Conservation (phyloP, 2,329 filamentous ascomycete genomes). For the Hypocrella siamensis region DNA sequence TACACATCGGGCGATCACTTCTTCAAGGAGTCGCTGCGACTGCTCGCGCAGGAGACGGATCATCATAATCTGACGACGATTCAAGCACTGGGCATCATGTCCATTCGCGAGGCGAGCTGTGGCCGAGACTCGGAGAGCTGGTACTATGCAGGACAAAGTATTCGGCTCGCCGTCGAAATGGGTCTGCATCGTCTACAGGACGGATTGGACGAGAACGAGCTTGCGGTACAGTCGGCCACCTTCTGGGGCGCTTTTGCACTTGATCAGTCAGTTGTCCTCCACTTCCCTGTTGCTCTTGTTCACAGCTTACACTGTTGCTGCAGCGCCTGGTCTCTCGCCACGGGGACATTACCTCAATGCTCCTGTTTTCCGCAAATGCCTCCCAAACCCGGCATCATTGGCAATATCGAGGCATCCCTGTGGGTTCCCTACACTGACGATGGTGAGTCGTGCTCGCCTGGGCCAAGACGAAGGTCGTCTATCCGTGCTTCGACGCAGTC, state of each 20-base stretch:
- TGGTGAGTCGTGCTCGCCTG: constrained; percentile 26
- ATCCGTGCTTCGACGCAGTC: too few species aligned
- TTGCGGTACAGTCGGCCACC: constrained; percentile 42
- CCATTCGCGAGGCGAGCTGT: constrained; percentile 56
- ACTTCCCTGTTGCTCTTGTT: not conserved
- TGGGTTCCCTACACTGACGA: constrained; percentile 45
- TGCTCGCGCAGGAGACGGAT: constrained; percentile 41
- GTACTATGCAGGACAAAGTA: constrained; percentile 56
- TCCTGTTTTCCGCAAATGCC: constrained; percentile 40
- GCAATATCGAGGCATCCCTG: constrained; percentile 41
- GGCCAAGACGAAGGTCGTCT: too few species aligned
- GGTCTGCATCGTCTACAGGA: constrained; percentile 43
- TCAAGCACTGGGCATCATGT: constrained; percentile 63
- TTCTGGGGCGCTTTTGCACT: constrained; percentile 48
- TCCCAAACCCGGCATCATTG: constrained; percentile 43
- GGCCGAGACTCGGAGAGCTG: constrained; percentile 59
- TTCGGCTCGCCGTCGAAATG: constrained; percentile 57
- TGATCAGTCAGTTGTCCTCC: constrained; percentile 37
- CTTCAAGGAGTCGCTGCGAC: constrained; percentile 50
- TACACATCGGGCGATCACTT: constrained; percentile 58
- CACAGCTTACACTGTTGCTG: not conserved
- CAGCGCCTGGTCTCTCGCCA: constrained; percentile 50
- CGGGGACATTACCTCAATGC: constrained; percentile 43
- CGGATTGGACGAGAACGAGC: constrained; percentile 34
- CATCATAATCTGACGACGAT: constrained; percentile 53